Evolutionary conservation across 768 basidiomycete species (phyloP).

Genomic region (Suillus lakei): DNA sequence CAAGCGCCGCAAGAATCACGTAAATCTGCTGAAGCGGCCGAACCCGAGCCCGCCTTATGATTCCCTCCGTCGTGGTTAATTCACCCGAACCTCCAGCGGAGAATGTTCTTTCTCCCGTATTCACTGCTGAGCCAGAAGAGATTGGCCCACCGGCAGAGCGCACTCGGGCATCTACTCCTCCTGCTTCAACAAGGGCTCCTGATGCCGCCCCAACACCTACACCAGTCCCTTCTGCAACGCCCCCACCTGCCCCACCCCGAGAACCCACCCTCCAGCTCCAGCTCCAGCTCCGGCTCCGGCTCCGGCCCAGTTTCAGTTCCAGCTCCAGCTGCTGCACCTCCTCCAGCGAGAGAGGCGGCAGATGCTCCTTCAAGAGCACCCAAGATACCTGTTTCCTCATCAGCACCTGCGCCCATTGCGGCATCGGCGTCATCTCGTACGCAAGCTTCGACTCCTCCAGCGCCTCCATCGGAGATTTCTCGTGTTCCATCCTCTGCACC

Average conservation of each 20-base stretch:
- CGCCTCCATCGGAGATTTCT: constrained; percentile 16
- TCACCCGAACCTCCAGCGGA: constrained; percentile 29
- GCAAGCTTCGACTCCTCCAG: constrained; percentile 22
- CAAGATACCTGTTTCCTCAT: constrained; percentile 9
- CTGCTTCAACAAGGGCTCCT: constrained; percentile 4
- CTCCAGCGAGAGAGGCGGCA: constrained; percentile 3
- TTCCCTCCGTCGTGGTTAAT: constrained; percentile 17
- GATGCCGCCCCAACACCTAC: constrained; percentile 14
- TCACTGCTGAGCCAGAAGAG: constrained; percentile 56
- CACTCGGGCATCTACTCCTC: background rate
- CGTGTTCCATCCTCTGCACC: constrained; percentile 2
- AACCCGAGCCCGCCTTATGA: constrained; percentile 18
- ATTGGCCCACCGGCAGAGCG: constrained; percentile 14
- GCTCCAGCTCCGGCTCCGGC: constrained; percentile 25
- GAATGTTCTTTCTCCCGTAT: constrained; percentile 47
- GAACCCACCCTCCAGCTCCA: constrained; percentile 27
- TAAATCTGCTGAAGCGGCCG: background rate
- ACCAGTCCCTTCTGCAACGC: constrained; percentile 12
- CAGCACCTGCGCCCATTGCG: constrained; percentile 13
- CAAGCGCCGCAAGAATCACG: constrained; percentile 12
- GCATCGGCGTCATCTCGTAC: constrained; percentile 19
- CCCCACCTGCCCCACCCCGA: constrained; percentile 21
- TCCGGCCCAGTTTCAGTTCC: background rate
- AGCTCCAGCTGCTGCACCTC: constrained; percentile 11
- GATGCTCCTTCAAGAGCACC: background rate